Conservation (phyloP, 139 green algal genomes). For the Diplosphaera chodatii region DNA sequence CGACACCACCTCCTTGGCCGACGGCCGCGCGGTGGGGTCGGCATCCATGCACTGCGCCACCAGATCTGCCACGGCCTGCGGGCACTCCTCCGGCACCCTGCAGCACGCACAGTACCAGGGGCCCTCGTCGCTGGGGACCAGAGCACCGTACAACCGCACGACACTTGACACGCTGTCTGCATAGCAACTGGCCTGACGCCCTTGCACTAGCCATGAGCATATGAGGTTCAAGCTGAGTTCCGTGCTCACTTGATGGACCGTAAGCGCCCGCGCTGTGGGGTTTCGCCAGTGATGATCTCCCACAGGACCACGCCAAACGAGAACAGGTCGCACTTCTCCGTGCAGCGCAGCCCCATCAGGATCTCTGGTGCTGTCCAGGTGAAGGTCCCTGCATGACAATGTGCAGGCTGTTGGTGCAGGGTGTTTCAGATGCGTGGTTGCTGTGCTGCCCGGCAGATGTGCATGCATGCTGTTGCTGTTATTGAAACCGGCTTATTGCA, state of each 20-base stretch:
- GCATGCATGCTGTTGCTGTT: no score
- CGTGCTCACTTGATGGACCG: neutral
- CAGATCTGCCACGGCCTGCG: constrained; percentile 12
- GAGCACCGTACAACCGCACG: no score
- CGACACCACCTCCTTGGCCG: constrained; percentile 3
- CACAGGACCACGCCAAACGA: constrained; percentile 14
- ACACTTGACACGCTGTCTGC: no score
- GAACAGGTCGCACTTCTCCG: constrained; percentile 22
- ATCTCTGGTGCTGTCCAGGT: neutral
- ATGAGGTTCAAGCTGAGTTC: no score
- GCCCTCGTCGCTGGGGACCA: no score
- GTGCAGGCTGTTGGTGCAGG: no score
- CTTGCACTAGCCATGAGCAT: no score
- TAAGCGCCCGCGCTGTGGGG: neutral
- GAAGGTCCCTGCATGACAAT: neutral
- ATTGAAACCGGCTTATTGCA: no score
- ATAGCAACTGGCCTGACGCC: no score
- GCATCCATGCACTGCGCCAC: constrained; percentile 23
- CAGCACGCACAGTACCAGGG: no score
- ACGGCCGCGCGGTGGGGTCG: constrained; percentile 13
- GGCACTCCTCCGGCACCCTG: constrained; percentile 28
- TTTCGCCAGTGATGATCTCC: constrained; percentile 15
- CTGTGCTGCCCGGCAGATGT: no score
- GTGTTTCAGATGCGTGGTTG: no score
- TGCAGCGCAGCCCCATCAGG: neutral